Percentiles rank a stretch among this genome's conserved stretches.
phyloP scores from a whole-genome alignment of 106 monocot genomes.

The Platanthera guangdongensis region DNA sequence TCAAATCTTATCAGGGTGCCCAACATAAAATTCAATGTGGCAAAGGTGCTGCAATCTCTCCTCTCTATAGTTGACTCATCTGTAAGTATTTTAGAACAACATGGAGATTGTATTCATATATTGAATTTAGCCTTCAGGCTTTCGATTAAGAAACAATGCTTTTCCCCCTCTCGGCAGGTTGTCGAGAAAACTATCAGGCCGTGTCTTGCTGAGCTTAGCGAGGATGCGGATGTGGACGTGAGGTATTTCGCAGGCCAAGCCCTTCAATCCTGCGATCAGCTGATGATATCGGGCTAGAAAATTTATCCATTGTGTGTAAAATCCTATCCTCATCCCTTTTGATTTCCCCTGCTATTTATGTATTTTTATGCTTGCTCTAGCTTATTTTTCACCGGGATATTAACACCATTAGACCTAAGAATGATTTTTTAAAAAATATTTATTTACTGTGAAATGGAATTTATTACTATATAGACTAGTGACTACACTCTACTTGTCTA shows the following conservation, averaged over 20 bases:
- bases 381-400: neutral
- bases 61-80: conserved; percentile 56
- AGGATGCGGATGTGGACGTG: conserved; percentile 90
- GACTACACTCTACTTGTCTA: neutral
- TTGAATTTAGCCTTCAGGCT: neutral
- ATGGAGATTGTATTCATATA: neutral
- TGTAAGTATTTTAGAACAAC: conserved; percentile 32
- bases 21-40: conserved; percentile 93
- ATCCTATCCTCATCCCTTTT: neutral
- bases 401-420: conserved; percentile 3
- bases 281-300: conserved; percentile 42
- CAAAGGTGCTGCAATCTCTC: conserved; percentile 77
- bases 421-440: neutral
- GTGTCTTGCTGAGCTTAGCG: conserved; percentile 66
- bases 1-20: conserved; percentile 51
- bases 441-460: neutral
- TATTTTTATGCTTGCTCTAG: neutral
- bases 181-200: conserved; percentile 72
- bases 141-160: too few relatives aligned
- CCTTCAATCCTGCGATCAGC: conserved; percentile 56
- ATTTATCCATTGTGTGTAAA: neutral
- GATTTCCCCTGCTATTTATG: neutral
- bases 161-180: conserved; percentile 23
- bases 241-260: conserved; percentile 72
- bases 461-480: neutral